These are phyloP conservation scores for Taphrina betulina DNA, from an alignment of 1,139 yeast genomes.

Conservation along the genomic window DNA sequence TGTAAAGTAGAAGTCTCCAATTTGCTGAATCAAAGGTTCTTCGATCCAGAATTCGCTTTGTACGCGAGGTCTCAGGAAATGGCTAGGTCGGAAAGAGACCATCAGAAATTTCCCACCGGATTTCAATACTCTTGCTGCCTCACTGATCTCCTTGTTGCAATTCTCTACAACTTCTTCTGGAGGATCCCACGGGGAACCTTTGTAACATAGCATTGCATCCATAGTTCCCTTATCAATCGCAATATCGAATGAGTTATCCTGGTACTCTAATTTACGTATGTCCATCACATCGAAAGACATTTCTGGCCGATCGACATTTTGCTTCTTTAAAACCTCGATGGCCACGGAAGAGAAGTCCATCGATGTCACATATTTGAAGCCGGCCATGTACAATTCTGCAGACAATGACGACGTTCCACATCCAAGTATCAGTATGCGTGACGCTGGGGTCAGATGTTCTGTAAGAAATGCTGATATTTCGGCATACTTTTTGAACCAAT, in stretches of 20 bases:
- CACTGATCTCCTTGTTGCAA: constrained; percentile 38
- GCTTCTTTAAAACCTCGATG: constrained; percentile 38
- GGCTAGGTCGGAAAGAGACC: constrained; percentile 41
- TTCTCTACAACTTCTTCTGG: constrained; percentile 38
- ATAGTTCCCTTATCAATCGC: constrained; percentile 41
- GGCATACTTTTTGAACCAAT: constrained; percentile 40
- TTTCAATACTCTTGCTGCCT: constrained; percentile 39
- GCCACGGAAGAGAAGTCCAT: constrained; percentile 40
- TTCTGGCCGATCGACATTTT: constrained; percentile 35
- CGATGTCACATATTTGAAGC: constrained; percentile 38
- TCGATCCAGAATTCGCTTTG: constrained; percentile 6
- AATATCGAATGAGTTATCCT: constrained; percentile 38
- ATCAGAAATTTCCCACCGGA: constrained; percentile 39
- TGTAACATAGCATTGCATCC: constrained; percentile 40
- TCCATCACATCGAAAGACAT: constrained; percentile 40
- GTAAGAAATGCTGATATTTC: constrained; percentile 38
- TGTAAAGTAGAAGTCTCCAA: constrained; percentile 26
- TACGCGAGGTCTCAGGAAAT: constrained; percentile 34
- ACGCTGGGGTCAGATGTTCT: constrained; percentile 32
- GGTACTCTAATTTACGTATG: constrained; percentile 38
- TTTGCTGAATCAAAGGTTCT: constrained; percentile 15
- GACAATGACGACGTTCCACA: constrained; percentile 41
- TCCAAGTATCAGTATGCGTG: constrained; percentile 39
- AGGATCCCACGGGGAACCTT: constrained; percentile 40
- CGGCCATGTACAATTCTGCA: constrained; percentile 39